These are phyloP conservation scores for Pseudopithomyces chartarum DNA, from an alignment of 2,329 filamentous ascomycete species.

Conservation along the genomic window DNA sequence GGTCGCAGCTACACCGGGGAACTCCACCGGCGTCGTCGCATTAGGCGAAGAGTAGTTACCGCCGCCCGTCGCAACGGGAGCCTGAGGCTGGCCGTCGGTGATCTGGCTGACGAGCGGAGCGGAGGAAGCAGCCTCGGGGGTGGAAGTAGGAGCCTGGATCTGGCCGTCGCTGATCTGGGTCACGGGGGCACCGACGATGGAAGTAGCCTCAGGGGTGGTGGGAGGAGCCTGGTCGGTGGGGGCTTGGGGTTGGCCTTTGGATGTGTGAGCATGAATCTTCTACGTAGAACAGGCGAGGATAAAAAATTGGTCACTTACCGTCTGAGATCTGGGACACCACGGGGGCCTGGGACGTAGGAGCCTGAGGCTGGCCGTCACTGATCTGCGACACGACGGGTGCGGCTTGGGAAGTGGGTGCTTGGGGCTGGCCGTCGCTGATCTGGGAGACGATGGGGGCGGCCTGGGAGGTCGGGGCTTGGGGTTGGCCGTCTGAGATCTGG, in stretches of 20 bases:
- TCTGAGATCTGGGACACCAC: too few species aligned
- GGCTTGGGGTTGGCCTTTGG: too few species aligned
- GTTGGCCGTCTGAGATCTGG: slow-evolving; percentile 19
- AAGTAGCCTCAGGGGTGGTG: too few species aligned
- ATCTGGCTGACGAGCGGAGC: slow-evolving; percentile 13
- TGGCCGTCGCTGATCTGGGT: slow-evolving; percentile 14
- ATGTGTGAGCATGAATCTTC: too few species aligned
- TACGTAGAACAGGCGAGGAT: too few species aligned
- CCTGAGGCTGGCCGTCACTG: slow-evolving; percentile 20
- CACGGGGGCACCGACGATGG: not conserved
- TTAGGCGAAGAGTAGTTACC: slow-evolving; percentile 18
- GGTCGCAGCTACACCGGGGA: slow-evolving; percentile 37
- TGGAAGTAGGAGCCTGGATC: not conserved
- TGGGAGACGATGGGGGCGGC: slow-evolving; percentile 27
- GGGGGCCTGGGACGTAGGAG: slow-evolving; percentile 2
- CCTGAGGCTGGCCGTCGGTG: slow-evolving; percentile 14
- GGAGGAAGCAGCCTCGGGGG: not conserved
- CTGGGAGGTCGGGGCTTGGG: slow-evolving; percentile 22
- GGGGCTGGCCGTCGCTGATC: slow-evolving; percentile 28
- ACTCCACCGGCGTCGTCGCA: slow-evolving; percentile 25
- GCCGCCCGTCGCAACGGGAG: slow-evolving; percentile 12
- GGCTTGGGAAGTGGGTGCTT: slow-evolving; percentile 15
- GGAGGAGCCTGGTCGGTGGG: too few species aligned
- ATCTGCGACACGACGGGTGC: slow-evolving; percentile 14
- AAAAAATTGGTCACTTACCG: too few species aligned